Base-by-base conservation (phyloP, 2,329 filamentous ascomycete species). In the Ascochyta koolunga region DNA sequence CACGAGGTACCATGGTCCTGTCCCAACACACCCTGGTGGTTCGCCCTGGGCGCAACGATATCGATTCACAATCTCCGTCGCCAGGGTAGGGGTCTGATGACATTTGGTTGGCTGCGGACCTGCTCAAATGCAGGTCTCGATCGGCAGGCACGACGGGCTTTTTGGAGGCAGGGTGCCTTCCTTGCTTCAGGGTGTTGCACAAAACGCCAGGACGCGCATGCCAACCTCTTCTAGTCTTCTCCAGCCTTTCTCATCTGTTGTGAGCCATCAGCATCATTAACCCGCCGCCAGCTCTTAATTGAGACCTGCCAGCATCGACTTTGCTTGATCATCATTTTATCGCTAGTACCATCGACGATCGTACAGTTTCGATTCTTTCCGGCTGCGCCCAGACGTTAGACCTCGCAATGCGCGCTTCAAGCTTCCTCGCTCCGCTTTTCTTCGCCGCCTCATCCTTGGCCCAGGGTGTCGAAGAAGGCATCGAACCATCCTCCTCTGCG, bases 401-500 rank as follows among this genome's bases (percentile, higher is more conserved):
- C 35, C 39, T 49, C 60, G 67, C 54, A 9, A 73, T 73, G 70
- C 69, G 65, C 53, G 41, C 64, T 56, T 56, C 65, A 50, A 59
- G 53, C 57, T 53, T 73, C 47, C 32, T 71, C 54, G 64, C 60
- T 54, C 64, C 68, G 29, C 62, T 72, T 47, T 62, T 66, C 50
- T 54, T 67, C 49, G 63, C 69, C n/a, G 60, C 66, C n/a, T 56
- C 62, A 11, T 56, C 58, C 43, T 54, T 65, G 39, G 65, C 68
- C 22, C 64, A 71, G 38, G 67, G 50, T 24, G 67, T 70, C 7
- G 56, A 61, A 33, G 65, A 69, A 53, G 71, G 72, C 57, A 77
- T 86, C 47, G 72, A 80, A 5, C 85, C 87, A 10, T 68, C 76
- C 1, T 74, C 70, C 15, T 59, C 77, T 2, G 71, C 82, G 1